A percentile compares a stretch with the other conserved stretches of the same genome.
Conservation (phyloP, 139 green algal species). For the Chlorella sp. region DNA sequence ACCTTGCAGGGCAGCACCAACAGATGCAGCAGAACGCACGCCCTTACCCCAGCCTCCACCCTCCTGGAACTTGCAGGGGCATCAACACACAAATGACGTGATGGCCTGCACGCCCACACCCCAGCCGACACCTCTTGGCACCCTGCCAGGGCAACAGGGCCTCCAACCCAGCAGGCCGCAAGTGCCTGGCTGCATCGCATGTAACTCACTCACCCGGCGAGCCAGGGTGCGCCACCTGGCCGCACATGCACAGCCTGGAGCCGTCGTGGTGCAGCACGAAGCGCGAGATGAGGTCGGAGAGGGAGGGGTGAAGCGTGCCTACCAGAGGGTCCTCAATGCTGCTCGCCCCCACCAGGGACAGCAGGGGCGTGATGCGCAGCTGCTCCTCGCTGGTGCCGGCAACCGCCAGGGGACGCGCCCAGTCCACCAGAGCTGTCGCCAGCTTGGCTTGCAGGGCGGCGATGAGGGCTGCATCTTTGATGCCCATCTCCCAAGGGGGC, state of each 20-base stretch:
- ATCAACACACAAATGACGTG: too few relatives aligned
- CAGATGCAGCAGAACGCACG: too few relatives aligned
- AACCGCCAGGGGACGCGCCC: background rate
- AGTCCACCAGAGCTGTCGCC: background rate
- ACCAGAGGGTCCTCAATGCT: background rate
- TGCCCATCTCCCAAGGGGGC: background rate
- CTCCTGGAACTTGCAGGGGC: too few relatives aligned
- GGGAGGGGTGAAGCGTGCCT: background rate
- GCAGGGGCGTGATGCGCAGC: background rate
- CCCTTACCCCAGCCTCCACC: too few relatives aligned
- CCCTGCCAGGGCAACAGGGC: too few relatives aligned
- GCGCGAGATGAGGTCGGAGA: background rate
- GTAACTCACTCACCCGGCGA: too few relatives aligned
- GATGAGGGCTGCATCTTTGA: background rate
- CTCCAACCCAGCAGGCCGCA: too few relatives aligned
- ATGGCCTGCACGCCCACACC: too few relatives aligned
- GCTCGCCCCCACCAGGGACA: background rate
- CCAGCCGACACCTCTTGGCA: too few relatives aligned
- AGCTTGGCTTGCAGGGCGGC: background rate
- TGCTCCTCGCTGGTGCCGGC: background rate
- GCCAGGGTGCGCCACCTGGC: background rate
- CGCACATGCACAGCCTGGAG: background rate
- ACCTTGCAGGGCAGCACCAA: too few relatives aligned
- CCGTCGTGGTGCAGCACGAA: background rate
- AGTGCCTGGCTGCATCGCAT: too few relatives aligned